Base-by-base conservation (phyloP, 768 basidiomycete species). In the Boletus sensibilis region DNA sequence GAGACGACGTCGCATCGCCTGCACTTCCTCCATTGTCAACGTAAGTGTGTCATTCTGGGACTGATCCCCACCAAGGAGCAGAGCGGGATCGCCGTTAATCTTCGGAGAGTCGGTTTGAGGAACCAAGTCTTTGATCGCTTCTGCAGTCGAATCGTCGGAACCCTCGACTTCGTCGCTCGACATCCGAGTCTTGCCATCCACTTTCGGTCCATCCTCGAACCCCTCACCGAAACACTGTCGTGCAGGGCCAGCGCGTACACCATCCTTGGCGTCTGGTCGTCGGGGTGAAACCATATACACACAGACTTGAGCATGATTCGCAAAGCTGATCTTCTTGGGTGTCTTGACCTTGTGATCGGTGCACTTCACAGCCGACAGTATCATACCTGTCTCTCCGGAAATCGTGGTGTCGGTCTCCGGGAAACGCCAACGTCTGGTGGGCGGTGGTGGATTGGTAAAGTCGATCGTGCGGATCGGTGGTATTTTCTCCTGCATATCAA, bases 261-360 rank as follows among this genome's bases (percentile, higher is more conserved):
- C 9, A 4, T 40, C 51, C 44, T 52, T 44, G 41, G 7, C 29
- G 20, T 46, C 50, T 20, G 33, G n/a, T 51, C 35, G 62, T 27
- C 4, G 27, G 27, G 58, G 65, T 7, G 63, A 64, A 45, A 60
- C 34, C 14, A 3, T 25, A 20, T 64, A 70, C 12, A 68, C 58
- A 7, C 59, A 34, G 44, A 69, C 54, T 11, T 46, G 61, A 29
- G 68, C 68, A 14, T 57, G 64, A 27, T 68, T 29, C 31, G 66
- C 62, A 46, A 68, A 64, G 41, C 53, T 64, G 34, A 66, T 69
- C 50, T 66, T 70, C 46, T 62, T 71, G 16, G 57, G 67, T 9
- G 61, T 58, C 59, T 62, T 68, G 45, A 54, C 37, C 43, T 58
- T 61, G 56, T 56, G 5, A 10, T 58, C 48, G 16, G 55, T 33